Percentiles rank a stretch among this genome's conserved stretches.
Conservation (phyloP, 2,329 filamentous ascomycete genomes). For the Ceratocystis albifundus region DNA sequence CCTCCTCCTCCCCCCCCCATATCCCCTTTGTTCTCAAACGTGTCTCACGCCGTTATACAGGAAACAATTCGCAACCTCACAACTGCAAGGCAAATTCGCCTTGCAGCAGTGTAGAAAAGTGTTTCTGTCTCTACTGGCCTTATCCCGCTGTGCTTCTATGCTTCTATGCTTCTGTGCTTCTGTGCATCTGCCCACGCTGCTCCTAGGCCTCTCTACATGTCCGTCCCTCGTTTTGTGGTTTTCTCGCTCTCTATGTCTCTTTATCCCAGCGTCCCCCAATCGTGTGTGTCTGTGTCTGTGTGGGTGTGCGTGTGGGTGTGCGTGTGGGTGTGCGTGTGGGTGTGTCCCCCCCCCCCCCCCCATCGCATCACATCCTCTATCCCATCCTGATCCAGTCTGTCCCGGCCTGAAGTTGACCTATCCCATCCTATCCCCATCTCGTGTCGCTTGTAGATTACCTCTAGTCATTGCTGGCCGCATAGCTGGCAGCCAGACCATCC, state of each 20-base stretch:
- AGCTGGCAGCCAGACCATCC: background rate
- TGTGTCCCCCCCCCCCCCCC: too few relatives aligned
- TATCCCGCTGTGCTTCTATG: background rate
- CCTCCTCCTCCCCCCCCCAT: too few relatives aligned
- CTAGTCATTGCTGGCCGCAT: background rate
- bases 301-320: too few relatives aligned
- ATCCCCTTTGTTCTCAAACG: background rate
- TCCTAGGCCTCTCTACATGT: background rate
- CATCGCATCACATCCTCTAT: background rate
- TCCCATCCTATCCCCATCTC: background rate
- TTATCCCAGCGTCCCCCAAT: background rate
- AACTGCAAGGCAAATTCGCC: background rate
- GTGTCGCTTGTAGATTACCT: background rate
- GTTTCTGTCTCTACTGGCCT: background rate
- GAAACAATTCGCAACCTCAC: background rate
- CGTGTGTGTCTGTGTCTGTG: background rate
- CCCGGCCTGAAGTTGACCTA: background rate
- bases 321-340: too few relatives aligned
- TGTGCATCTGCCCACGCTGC: background rate
- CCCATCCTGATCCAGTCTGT: background rate
- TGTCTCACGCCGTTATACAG: constrained; percentile 1
- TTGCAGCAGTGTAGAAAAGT: background rate
- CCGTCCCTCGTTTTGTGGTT: background rate
- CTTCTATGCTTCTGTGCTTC: too few relatives aligned
- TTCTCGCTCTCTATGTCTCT: background rate